These are phyloP conservation scores for Aspergillus sp. DNA, from an alignment of 2,329 filamentous ascomycete genomes.

Conservation along the genomic window DNA sequence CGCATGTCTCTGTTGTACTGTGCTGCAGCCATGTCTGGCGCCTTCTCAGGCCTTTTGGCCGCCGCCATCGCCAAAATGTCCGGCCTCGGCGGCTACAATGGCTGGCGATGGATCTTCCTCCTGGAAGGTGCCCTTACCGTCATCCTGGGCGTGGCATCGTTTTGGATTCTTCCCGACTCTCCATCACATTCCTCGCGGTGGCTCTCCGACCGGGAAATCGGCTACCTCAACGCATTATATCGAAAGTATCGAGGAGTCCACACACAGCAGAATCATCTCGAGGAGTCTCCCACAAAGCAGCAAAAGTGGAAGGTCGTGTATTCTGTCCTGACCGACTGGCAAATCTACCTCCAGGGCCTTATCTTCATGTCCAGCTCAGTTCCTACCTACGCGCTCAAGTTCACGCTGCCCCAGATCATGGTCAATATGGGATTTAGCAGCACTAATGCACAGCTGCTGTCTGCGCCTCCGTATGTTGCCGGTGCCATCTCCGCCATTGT, in stretches of 20 bases:
- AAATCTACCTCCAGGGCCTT: conserved; percentile 51
- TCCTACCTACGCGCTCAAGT: conserved; percentile 41
- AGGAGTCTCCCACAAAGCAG: background rate
- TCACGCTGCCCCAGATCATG: conserved; percentile 47
- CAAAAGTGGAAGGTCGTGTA: background rate
- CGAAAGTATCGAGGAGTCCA: background rate
- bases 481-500: conserved; percentile 34
- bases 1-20: background rate
- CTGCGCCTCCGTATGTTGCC: conserved; percentile 38
- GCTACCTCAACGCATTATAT: background rate
- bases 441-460: conserved; percentile 36
- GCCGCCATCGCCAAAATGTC: background rate
- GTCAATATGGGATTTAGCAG: conserved; percentile 48
- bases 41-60: background rate
- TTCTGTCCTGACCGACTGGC: conserved; percentile 52
- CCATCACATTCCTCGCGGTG: background rate
- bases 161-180: background rate
- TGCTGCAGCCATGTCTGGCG: background rate
- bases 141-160: background rate
- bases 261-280: background rate
- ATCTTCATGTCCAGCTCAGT: conserved; percentile 51
- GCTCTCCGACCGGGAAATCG: background rate
- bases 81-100: background rate
- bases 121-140: background rate
- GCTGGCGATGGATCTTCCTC: background rate